phyloP scores from a whole-genome alignment of 2,329 filamentous ascomycete species.

The Cryphonectria parasitica region DNA sequence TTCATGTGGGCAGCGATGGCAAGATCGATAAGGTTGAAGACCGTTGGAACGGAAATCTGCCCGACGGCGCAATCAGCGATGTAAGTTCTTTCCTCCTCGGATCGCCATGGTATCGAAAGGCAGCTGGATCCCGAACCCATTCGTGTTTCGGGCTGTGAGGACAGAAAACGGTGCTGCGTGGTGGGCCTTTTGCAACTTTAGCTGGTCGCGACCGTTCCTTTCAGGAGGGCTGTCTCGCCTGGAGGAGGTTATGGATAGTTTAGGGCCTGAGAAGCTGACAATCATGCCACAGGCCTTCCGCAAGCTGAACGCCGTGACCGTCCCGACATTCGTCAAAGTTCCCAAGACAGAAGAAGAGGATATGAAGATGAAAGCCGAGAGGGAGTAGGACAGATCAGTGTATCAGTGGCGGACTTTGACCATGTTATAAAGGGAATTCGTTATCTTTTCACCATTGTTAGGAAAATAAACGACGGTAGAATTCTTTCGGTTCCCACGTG shows the following conservation, averaged over 20 bases:
- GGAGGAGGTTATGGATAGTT: too few species aligned
- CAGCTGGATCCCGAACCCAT: constrained; percentile 8
- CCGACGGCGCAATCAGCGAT: constrained; percentile 40
- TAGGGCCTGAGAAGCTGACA: constrained; percentile 22
- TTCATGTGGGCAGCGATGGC: constrained; percentile 39
- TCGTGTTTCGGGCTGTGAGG: constrained; percentile 22
- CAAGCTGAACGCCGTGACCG: constrained; percentile 42
- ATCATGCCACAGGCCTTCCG: constrained; percentile 37
- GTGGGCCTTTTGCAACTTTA: constrained; percentile 31
- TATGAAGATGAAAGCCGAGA: constrained; percentile 37
- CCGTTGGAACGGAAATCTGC: constrained; percentile 42
- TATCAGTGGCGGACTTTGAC: not conserved
- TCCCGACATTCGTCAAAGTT: constrained; percentile 40
- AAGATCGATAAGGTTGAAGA: constrained; percentile 44
- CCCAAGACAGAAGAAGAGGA: constrained; percentile 43
- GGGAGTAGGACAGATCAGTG: constrained; percentile 31
- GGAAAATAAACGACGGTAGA: not conserved
- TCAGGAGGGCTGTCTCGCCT: not conserved
- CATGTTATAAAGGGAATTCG: not conserved
- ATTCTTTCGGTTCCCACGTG: not conserved
- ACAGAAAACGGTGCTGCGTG: constrained; percentile 30
- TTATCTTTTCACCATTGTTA: not conserved
- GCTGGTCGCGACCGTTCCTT: constrained; percentile 15
- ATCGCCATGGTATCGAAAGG: not conserved
- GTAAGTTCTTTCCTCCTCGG: constrained; percentile 33